These are phyloP conservation scores for Penicillium oxalicum DNA, from an alignment of 2,329 filamentous ascomycete species.

Conservation along the genomic window DNA sequence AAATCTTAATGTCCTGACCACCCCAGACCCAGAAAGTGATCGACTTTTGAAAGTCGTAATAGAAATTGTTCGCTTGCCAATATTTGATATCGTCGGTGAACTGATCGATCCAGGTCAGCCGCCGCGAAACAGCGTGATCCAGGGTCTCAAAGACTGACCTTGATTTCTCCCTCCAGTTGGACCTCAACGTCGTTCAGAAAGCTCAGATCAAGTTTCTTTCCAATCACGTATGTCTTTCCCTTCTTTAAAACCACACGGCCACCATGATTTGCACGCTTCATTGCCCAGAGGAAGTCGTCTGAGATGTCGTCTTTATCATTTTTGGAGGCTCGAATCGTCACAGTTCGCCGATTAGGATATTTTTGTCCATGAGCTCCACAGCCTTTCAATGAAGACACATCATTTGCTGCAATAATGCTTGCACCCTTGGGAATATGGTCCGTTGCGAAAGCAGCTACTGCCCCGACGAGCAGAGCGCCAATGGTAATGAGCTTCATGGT, in stretches of 20 bases:
- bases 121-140: neutral
- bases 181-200: slow-evolving; percentile 55
- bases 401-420: slow-evolving; percentile 19
- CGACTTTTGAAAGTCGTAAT: slow-evolving; percentile 48
- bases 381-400: slow-evolving; percentile 14
- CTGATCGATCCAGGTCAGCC: slow-evolving; percentile 18
- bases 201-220: slow-evolving; percentile 54
- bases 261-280: slow-evolving; percentile 54
- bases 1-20: slow-evolving; percentile 56
- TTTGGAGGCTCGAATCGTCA: slow-evolving; percentile 49
- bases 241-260: slow-evolving; percentile 52
- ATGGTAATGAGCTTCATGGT: slow-evolving; percentile 23
- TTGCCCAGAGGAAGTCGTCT: slow-evolving; percentile 49
- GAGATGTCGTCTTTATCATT: slow-evolving; percentile 54
- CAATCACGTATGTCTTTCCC: slow-evolving; percentile 52
- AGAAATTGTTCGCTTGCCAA: slow-evolving; percentile 48
- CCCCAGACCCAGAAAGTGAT: slow-evolving; percentile 62
- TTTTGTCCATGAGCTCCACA: slow-evolving; percentile 22
- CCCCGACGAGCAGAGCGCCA: slow-evolving; percentile 17
- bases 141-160: slow-evolving; percentile 23
- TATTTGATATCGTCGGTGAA: slow-evolving; percentile 45
- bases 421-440: slow-evolving; percentile 21
- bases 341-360: slow-evolving; percentile 36
- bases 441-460: slow-evolving; percentile 15
- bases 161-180: slow-evolving; percentile 53